Base-by-base conservation (phyloP, 345 rosid genomes). In the Schrenkiella parvula region DNA sequence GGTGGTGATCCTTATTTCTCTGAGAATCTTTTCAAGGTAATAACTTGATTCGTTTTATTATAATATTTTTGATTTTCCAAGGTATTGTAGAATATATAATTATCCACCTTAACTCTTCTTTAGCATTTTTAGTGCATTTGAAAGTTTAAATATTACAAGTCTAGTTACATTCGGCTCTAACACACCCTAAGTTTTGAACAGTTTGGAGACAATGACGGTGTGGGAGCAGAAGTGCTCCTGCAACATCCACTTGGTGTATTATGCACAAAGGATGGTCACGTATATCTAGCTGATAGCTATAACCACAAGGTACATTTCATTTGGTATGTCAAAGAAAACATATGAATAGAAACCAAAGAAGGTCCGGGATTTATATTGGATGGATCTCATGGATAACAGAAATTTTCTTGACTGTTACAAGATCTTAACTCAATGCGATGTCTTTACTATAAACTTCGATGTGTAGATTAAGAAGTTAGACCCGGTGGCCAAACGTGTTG, bases 201-300 rank as follows among this genome's bases (percentile, higher is more conserved):
- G 98, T 93, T 93, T 62, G 97, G 98, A 55, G 98, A 90, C 79
- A 86, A 68, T 71, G 98, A 93, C 68, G 98, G 98, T 25, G 80
- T 77, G 46, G 98, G 96, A 21, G 82, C 92, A 64, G 98, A 90
- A 73, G 98, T 89, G 10, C 96, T 90, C 72, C 88, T 93, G 48
- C 97, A 93, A 80, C 97, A 93, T 80, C 98, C 98, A 8, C 46
- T 93, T 53, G 98, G 98, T 70, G 92, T 93, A 48, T 78, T 81
- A 57, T 89, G 89, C 51, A 81, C 91, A 5, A 86, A 74, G 58
- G 79, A 89, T 44, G 95, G 97, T 39, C 92, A 85, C 63, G 75
- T 93, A 28, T 93, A 89, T 76, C 55, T 93, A 71, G 83, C 98
- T 53, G 97, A 93, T 76, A 90, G 98, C 80, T 93, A 90, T 58